Evolutionary conservation across 2,329 filamentous ascomycete species (phyloP), one percentile per base, ranked within the genome.

Genomic region (Dactylella cylindrospora): DNA sequence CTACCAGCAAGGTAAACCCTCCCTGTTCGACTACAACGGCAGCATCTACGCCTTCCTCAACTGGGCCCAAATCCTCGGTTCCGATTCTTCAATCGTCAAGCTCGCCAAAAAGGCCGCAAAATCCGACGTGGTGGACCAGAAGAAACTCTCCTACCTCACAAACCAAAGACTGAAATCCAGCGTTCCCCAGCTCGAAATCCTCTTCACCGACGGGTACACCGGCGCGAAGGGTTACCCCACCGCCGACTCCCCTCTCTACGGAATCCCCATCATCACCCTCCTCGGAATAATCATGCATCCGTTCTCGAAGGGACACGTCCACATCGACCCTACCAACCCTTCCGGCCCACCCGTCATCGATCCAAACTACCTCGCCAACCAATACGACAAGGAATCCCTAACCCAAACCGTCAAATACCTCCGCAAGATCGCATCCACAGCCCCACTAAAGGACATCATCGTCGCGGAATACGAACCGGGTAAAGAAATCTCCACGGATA

Each of bases 361-460:
- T 76, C 91, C 91, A 82, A 83, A 85, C 70, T 93, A 93, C 78
- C 91, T 93, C 77, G 90, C 87, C 65, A 88, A 93, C 71, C 82
- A 85, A 1, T 86, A 90, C 73, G 87, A 87, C 69, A 90, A 91
- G 74, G 88, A 93, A 70, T 86, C 88, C 32, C 85, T 85, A 52
- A 90, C 86, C 38, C 83, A 83, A 23, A 87, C 87, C 66, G 80
- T 91, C 74, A 82, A 82, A 71, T 85, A 85, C 6, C 86, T 87
- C n/a, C 85, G 88, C 66, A 79, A 84, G 72, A 80, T 90, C 65
- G 88, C 87, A 47, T 72, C 86, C 73, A 79, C 90, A 72, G 79
- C 80, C 2, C 88, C 88, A 22, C 91, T 93, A 79, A 84, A 83
- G 72, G 78, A 84, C 70, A 93, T 88, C 86, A 83, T 93, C 73